phyloP scores from a whole-genome alignment of 208 protist species.

The Paratrypanosoma confusum region DNA sequence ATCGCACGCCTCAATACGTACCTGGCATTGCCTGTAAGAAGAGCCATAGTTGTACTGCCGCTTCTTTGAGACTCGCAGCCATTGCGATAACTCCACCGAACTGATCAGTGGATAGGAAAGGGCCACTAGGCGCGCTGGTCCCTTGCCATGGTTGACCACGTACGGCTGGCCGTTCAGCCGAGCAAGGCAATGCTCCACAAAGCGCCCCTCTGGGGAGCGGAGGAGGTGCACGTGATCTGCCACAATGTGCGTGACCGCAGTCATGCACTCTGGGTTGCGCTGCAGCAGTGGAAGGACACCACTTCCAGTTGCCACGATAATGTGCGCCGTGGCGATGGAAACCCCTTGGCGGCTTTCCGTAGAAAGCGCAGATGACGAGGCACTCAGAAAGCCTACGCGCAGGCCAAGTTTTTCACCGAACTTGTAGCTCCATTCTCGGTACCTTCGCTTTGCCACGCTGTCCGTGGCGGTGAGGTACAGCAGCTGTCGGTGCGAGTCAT shows the following conservation, averaged over 20 bases:
- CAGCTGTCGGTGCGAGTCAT: conserved; percentile 21
- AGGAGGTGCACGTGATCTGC: conserved; percentile 77
- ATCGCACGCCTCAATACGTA: conserved; percentile 51
- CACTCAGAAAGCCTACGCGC: conserved; percentile 33
- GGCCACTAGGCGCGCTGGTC: conserved; percentile 58
- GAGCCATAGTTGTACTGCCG: conserved; percentile 73
- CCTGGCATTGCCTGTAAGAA: conserved; percentile 57
- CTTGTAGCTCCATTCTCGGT: conserved; percentile 69
- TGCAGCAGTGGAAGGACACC: conserved; percentile 42
- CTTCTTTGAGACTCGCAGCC: conserved; percentile 47
- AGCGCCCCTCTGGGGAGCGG: conserved; percentile 54
- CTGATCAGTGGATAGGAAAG: conserved; percentile 84
- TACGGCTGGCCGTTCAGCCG: conserved; percentile 54
- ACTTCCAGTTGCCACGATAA: conserved; percentile 50
- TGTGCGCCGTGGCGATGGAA: conserved; percentile 16
- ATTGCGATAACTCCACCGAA: conserved; percentile 65
- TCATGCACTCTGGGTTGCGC: conserved; percentile 19
- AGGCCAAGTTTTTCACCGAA: conserved; percentile 61
- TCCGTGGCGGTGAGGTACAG: conserved; percentile 72
- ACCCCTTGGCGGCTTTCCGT: neutral
- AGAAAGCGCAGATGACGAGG: no score
- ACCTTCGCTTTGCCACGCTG: conserved; percentile 57
- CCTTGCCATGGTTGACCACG: conserved; percentile 28
- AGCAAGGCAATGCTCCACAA: conserved; percentile 77
- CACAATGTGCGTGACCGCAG: conserved; percentile 64